These are phyloP conservation scores for Musa beccarii DNA, from an alignment of 176 grass and related monocot species.

Conservation along the genomic window DNA sequence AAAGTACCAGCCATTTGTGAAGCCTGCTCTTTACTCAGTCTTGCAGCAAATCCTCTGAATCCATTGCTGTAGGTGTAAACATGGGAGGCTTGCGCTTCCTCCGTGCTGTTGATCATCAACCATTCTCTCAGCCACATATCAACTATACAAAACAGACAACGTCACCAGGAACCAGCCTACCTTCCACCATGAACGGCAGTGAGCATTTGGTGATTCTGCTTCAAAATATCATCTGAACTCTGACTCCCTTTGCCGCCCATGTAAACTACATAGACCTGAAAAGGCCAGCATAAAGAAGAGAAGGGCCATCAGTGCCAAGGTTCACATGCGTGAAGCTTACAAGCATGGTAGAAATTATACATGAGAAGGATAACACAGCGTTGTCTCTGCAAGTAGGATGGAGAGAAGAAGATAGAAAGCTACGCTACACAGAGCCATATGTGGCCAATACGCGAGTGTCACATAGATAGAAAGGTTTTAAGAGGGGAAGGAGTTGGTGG, in stretches of 20 bases:
- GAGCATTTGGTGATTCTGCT: slow-evolving; percentile 52
- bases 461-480: neutral
- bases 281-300: neutral
- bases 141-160: neutral
- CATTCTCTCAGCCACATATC: neutral
- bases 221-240: slow-evolving; percentile 5
- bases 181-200: slow-evolving; percentile 58
- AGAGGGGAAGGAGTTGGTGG: neutral
- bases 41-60: slow-evolving; percentile 67
- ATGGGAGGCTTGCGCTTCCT: slow-evolving; percentile 49
- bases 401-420: neutral
- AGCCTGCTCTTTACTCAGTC: slow-evolving; percentile 52
- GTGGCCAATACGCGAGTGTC: neutral
- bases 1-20: slow-evolving; percentile 36
- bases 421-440: neutral
- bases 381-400: neutral
- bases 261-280: slow-evolving; percentile 19
- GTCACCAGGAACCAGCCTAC: slow-evolving; percentile 7
- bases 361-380: slow-evolving; percentile 1
- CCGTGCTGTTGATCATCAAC: slow-evolving; percentile 25
- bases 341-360: neutral
- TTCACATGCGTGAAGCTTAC: neutral
- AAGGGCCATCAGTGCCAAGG: neutral
- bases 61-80: slow-evolving; percentile 46
- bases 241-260: slow-evolving; percentile 11